Percentiles rank a stretch among this genome's conserved stretches.
These are phyloP conservation scores for Nakazawaea pomicola DNA, from an alignment of 805 yeast genomes.

Conservation along the genomic window DNA sequence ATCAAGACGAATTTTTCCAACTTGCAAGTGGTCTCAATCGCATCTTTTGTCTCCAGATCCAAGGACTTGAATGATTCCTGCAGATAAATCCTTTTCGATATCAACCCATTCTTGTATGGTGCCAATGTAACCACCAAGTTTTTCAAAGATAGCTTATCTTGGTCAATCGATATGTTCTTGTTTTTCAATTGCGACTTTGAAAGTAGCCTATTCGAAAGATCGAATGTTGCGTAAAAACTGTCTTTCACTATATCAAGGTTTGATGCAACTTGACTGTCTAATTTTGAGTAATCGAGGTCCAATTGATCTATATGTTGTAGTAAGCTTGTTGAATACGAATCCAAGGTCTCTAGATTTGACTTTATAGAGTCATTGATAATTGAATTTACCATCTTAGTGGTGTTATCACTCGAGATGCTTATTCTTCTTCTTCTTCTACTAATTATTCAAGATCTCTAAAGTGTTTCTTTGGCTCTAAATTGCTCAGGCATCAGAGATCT, in stretches of 20 bases:
- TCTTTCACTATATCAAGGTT: not conserved
- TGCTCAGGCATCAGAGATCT: no score
- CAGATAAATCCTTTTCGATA: not conserved
- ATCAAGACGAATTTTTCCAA: slow-evolving; percentile 20
- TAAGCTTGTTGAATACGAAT: not conserved
- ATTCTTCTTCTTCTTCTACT: no score
- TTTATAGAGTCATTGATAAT: slow-evolving; percentile 8
- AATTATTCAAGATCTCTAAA: no score
- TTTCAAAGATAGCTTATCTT: not conserved
- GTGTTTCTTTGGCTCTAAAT: no score
- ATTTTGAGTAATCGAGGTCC: not conserved
- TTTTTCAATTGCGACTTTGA: slow-evolving; percentile 1
- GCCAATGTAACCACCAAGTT: not conserved
- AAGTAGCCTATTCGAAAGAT: slow-evolving; percentile 1
- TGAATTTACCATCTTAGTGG: slow-evolving; percentile 8
- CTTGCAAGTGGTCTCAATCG: slow-evolving; percentile 4
- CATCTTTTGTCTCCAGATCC: not conserved
- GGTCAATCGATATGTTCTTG: not conserved
- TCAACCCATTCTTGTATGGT: slow-evolving; percentile 1
- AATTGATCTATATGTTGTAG: slow-evolving; percentile 1
- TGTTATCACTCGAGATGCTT: no score
- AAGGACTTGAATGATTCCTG: not conserved
- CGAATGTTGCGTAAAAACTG: slow-evolving; percentile 5
- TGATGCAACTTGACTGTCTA: not conserved
- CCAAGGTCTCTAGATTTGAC: slow-evolving; percentile 5